Percentiles rank a stretch among this genome's conserved stretches.
phyloP scores from a whole-genome alignment of 805 yeast species.

The Pichia thaimueangensis region DNA sequence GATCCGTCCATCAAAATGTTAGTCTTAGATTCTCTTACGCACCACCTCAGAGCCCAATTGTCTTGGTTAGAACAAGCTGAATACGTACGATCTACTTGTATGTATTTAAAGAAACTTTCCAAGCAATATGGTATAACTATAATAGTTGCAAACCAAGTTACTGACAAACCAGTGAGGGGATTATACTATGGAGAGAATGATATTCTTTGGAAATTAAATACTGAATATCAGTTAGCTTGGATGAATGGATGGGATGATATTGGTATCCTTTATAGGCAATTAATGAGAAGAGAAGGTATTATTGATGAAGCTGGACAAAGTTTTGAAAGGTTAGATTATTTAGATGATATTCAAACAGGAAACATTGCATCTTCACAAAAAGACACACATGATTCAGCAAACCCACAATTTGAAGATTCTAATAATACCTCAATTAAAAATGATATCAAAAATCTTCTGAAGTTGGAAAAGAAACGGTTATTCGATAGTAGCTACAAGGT shows the following conservation, averaged over 20 bases:
- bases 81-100: slow-evolving; percentile 39
- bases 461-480: slow-evolving; percentile 22
- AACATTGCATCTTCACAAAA: neutral
- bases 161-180: slow-evolving; percentile 46
- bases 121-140: slow-evolving; percentile 46
- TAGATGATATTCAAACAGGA: slow-evolving; percentile 11
- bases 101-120: slow-evolving; percentile 45
- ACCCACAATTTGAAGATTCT: slow-evolving; percentile 17
- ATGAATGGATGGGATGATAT: slow-evolving; percentile 65
- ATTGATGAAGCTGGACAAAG: slow-evolving; percentile 14
- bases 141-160: slow-evolving; percentile 73
- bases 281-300: slow-evolving; percentile 16
- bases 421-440: neutral
- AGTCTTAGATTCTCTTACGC: slow-evolving; percentile 77
- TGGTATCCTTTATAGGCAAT: slow-evolving; percentile 27
- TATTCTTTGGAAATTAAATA: slow-evolving; percentile 33
- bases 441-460: slow-evolving; percentile 23
- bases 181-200: slow-evolving; percentile 21
- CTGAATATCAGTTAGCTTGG: slow-evolving; percentile 67
- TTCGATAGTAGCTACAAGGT: slow-evolving; percentile 30
- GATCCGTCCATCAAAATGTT: slow-evolving; percentile 44
- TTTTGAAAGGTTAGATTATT: slow-evolving; percentile 15
- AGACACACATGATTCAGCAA: slow-evolving; percentile 2
- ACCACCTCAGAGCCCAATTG: slow-evolving; percentile 65
- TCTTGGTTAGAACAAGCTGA: slow-evolving; percentile 37